Conservation (phyloP, 2,329 filamentous ascomycete species). For the Colletotrichum nymphaeae region DNA sequence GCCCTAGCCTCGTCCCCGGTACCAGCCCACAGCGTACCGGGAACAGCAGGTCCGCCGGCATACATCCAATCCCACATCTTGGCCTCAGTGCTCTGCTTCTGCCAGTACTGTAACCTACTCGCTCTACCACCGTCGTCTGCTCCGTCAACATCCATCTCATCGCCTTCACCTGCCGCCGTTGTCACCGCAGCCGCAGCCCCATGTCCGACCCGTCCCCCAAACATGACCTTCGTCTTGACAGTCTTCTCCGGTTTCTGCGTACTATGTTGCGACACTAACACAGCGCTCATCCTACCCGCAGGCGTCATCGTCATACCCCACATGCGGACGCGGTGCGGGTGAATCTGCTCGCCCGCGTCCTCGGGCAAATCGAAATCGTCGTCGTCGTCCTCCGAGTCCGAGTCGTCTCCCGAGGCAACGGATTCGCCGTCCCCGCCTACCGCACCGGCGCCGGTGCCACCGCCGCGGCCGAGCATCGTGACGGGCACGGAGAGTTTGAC, state of each 20-base stretch:
- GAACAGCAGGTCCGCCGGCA: conserved; percentile 59
- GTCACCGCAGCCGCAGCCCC: not conserved
- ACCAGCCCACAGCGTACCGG: conserved; percentile 45
- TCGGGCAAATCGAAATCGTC: conserved; percentile 46
- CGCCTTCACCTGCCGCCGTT: not conserved
- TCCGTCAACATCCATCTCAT: conserved; percentile 19
- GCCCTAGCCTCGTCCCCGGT: conserved; percentile 20
- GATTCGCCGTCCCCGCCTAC: conserved; percentile 41
- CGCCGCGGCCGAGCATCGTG: conserved; percentile 53
- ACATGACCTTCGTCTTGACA: conserved; percentile 50
- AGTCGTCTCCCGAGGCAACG: conserved; percentile 32
- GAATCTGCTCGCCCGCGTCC: conserved; percentile 53
- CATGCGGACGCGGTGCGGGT: conserved; percentile 62
- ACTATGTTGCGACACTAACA: conserved; percentile 61
- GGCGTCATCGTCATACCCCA: conserved; percentile 66
- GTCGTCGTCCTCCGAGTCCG: conserved; percentile 40
- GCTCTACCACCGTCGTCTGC: not conserved
- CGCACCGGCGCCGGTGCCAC: conserved; percentile 41
- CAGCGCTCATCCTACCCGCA: conserved; percentile 62
- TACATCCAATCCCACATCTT: conserved; percentile 70
- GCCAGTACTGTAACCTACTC: not conserved
- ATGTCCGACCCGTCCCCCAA: conserved; percentile 41
- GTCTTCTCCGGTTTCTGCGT: conserved; percentile 60
- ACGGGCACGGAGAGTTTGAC: conserved; percentile 57
- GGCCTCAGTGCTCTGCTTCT: conserved; percentile 62